Base-by-base conservation (phyloP, 768 basidiomycete genomes). In the Neoboletus subvelutipes region DNA sequence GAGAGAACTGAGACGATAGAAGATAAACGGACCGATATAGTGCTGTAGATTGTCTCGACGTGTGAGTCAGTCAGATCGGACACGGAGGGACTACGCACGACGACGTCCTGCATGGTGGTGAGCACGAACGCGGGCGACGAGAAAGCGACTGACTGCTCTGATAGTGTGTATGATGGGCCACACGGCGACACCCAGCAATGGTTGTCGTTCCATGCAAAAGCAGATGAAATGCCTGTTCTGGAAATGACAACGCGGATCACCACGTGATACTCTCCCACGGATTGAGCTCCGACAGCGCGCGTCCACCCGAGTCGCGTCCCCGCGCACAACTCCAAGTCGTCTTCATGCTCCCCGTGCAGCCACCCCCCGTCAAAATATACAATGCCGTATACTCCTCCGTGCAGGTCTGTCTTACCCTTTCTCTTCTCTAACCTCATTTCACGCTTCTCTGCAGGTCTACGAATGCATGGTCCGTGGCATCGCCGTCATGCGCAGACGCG, bases 401-500 rank as follows among this genome's bases (percentile, higher is more conserved):
- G 10, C 90, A 92, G 87, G 90, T 80, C 36, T 17, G 54, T 77
- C 5, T 5, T 7, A 2, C 6, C 24, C 48, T 42, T 29, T 40
- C 8, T 3, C n/a, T 7, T 22, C 26, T 17, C 29, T 10, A 10
- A 5, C 9, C 15, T 11, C 24, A 0, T 17, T 40, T 61, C 29
- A 61, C 33, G 6, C 24, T 15, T 0, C 1, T 17, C 36, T 3
- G 9, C 42, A 96, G 86, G 95, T 98, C 24, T 96, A 94, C 73
- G 95, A 98, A 75, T 96, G 94, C 68, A 97, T 98, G 93, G 89
- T 97, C 63, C 83, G 96, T 67, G 95, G 95, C 39, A 98, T 98
- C 69, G 96, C 96, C 1, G 96, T 99, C 64, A 99, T 99, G 97
- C 86, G 96, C 51, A 80, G 97, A 69, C 86, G 94, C 66, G 85